phyloP scores from a whole-genome alignment of 2,329 filamentous ascomycete species.

The Sporothrix inflata region DNA sequence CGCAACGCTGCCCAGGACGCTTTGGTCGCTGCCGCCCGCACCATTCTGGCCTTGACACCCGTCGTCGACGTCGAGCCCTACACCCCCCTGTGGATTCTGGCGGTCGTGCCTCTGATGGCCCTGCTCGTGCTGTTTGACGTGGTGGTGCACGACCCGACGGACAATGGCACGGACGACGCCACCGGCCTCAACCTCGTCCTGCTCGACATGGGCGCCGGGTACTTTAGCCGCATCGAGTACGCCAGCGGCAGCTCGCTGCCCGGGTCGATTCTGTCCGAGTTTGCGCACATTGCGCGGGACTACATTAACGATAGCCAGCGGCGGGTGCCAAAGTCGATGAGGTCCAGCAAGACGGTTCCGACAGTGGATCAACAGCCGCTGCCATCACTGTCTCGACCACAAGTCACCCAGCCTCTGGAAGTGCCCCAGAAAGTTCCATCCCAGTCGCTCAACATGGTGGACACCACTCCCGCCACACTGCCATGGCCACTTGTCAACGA shows the following conservation, averaged over 20 bases:
- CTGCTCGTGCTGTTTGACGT: conserved; percentile 49
- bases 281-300: conserved; percentile 48
- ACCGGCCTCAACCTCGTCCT: conserved; percentile 44
- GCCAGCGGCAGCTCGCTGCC: conserved; percentile 42
- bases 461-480: neutral
- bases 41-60: conserved; percentile 39
- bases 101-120: conserved; percentile 43
- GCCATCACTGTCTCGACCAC: too few species aligned
- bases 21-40: conserved; percentile 28
- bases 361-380: neutral
- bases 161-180: conserved; percentile 39
- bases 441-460: neutral
- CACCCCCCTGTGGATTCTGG: conserved; percentile 41
- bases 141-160: conserved; percentile 44
- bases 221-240: conserved; percentile 49
- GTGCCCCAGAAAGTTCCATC: neutral
- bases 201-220: conserved; percentile 47
- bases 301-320: conserved; percentile 37
- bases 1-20: neutral
- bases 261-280: conserved; percentile 44
- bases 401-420: too few species aligned
- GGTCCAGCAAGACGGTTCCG: neutral
- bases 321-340: neutral
- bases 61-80: conserved; percentile 40
- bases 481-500: neutral